phyloP scores from a whole-genome alignment of 2,329 filamentous ascomycete species.

The Dactylonectria macrodidyma region DNA sequence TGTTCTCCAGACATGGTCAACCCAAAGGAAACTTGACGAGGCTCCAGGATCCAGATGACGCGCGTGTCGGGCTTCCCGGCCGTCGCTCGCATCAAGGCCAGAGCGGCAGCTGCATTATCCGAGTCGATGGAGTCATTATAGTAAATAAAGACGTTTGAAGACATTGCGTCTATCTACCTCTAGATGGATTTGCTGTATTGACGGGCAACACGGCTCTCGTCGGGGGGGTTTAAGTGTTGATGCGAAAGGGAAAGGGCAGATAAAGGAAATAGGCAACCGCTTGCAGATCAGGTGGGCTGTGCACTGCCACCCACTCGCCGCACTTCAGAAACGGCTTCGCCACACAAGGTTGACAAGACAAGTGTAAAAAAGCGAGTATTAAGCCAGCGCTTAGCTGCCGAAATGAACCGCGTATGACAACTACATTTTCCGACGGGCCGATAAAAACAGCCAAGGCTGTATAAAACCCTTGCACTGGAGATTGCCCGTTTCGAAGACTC shows the following conservation, averaged over 20 bases:
- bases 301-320: background rate
- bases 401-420: background rate
- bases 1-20: constrained; percentile 36
- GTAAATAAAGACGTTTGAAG: constrained; percentile 41
- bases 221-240: background rate
- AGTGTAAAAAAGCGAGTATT: background rate
- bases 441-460: background rate
- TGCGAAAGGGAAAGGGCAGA: background rate
- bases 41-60: constrained; percentile 45
- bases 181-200: background rate
- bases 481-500: too few relatives aligned
- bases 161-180: constrained; percentile 27
- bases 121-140: constrained; percentile 48
- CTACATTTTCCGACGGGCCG: background rate
- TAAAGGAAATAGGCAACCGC: background rate
- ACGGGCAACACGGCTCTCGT: background rate
- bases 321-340: background rate
- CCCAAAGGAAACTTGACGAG: constrained; percentile 44
- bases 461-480: background rate
- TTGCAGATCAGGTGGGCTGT: background rate
- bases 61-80: constrained; percentile 27
- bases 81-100: constrained; percentile 38
- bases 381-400: background rate
- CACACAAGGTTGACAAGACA: background rate
- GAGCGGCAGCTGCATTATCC: constrained; percentile 44